These are phyloP conservation scores for Saussurea involucrata DNA, from an alignment of 129 eudicot species.

Conservation along the genomic window DNA sequence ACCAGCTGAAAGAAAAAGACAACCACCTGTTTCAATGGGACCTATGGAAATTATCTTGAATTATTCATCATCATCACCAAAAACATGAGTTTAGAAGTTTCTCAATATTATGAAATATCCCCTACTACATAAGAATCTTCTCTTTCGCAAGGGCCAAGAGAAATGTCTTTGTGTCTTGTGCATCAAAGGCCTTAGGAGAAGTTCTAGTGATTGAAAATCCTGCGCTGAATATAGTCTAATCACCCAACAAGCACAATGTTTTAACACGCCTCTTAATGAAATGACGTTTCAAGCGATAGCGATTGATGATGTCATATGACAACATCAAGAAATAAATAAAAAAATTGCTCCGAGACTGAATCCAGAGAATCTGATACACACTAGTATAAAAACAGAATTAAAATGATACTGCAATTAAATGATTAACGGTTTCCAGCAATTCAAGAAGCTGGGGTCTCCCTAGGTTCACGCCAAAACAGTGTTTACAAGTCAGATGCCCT, in stretches of 20 bases:
- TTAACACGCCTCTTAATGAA: neutral
- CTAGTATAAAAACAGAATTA: too few relatives aligned
- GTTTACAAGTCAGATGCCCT: too few relatives aligned
- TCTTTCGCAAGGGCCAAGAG: neutral
- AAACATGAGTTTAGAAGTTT: neutral
- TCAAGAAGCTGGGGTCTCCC: too few relatives aligned
- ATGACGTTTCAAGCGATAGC: neutral
- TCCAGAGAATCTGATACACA: too few relatives aligned
- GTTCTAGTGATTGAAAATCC: neutral
- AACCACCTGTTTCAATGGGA: neutral
- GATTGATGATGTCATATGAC: neutral
- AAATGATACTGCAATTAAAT: too few relatives aligned
- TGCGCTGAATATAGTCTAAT: neutral
- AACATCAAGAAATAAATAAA: neutral
- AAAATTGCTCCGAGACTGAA: neutral
- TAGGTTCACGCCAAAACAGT: too few relatives aligned
- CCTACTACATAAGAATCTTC: neutral
- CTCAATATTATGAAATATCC: neutral
- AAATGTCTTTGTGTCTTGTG: neutral
- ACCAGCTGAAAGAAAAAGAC: neutral
- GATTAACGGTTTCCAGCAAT: too few relatives aligned
- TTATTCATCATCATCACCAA: neutral
- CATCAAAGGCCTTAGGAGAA: neutral
- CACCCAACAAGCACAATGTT: neutral
- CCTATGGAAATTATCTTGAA: neutral